phyloP scores from a whole-genome alignment of 148 eudicot genomes.

The Drosera capensis region DNA sequence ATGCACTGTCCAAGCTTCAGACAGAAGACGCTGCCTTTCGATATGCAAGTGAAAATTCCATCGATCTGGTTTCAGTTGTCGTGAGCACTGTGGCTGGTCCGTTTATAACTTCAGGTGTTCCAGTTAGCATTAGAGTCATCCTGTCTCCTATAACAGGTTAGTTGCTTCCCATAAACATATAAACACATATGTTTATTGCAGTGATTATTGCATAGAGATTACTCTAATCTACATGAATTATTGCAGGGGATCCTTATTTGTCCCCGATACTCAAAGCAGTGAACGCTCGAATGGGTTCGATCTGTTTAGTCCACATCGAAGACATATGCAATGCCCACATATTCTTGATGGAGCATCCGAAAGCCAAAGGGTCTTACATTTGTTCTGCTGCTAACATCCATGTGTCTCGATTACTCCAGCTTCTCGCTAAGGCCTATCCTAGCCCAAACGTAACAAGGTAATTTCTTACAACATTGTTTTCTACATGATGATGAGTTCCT shows the following conservation, averaged over 20 bases:
- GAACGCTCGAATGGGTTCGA: slow-evolving; percentile 16
- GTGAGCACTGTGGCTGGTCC: slow-evolving; percentile 64
- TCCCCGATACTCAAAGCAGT: slow-evolving; percentile 40
- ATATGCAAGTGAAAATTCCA: slow-evolving; percentile 32
- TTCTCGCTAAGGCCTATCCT: slow-evolving; percentile 24
- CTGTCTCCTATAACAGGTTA: slow-evolving; percentile 77
- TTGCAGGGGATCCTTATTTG: slow-evolving; percentile 33
- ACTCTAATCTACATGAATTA: neutral
- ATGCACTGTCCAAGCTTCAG: slow-evolving; percentile 47
- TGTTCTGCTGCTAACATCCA: slow-evolving; percentile 15
- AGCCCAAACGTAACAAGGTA: slow-evolving; percentile 18
- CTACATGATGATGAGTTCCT: no score
- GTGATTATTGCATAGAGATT: neutral
- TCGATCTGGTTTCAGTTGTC: slow-evolving; percentile 55
- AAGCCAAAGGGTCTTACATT: slow-evolving; percentile 30
- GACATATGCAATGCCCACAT: slow-evolving; percentile 61
- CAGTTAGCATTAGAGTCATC: slow-evolving; percentile 51
- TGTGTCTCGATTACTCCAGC: slow-evolving; percentile 11
- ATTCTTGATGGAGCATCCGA: slow-evolving; percentile 46
- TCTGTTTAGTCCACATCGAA: slow-evolving; percentile 24
- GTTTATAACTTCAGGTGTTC: slow-evolving; percentile 51
- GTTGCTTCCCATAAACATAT: no score
- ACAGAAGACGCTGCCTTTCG: slow-evolving; percentile 55
- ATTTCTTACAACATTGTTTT: no score
- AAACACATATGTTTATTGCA: no score